Base-by-base conservation (phyloP, 176 grass and related monocot species). In the Elymus sibiricus region DNA sequence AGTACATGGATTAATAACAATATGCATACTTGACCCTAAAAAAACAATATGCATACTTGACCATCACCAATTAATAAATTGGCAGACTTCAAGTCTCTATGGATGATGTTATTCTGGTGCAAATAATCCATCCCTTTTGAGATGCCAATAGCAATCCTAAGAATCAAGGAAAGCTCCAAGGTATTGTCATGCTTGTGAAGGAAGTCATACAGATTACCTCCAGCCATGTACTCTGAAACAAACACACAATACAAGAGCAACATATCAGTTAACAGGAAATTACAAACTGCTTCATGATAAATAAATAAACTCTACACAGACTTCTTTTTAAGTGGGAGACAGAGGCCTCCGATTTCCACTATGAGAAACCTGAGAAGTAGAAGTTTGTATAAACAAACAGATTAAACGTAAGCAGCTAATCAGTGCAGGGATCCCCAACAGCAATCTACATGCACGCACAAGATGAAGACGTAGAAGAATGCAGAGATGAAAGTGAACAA, bases 81-180 rank as follows among this genome's bases (percentile, higher is more conserved):
- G 79, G 94, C 94, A 22, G 90, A 94, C 76, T 98, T 98, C 39
- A 98, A 89, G 77, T 98, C 97, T 77, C 97, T 92, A 85, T 98
- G 97, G 58, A 98, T 90, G 62, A 98, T 96, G 77, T 91, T 94
- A n/a, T 96, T 95, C 70, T 58, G 83, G 84, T 98, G 97, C 78
- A 98, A 93, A 87, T 98, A 98, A 64, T 89, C 64, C 97, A 98
- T 98, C 43, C 94, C 97, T 79, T 89, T 98, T 16, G 89, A 92
- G 77, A 98, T 89, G 78, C 90, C 97, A 55, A 93, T 94, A 63
- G 92, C 88, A 82, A 98, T 88, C 88, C 88, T 94, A 76, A 98
- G 82, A 85, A 98, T 74, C 25, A 76, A 44, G 5, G 88, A 26
- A 83, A 98, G 86, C 78, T 94, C 90, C 90, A 98, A 90, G 82